These are phyloP conservation scores for Halteria grandinella DNA, from an alignment of 73 alveolate genomes.

Conservation along the genomic window DNA sequence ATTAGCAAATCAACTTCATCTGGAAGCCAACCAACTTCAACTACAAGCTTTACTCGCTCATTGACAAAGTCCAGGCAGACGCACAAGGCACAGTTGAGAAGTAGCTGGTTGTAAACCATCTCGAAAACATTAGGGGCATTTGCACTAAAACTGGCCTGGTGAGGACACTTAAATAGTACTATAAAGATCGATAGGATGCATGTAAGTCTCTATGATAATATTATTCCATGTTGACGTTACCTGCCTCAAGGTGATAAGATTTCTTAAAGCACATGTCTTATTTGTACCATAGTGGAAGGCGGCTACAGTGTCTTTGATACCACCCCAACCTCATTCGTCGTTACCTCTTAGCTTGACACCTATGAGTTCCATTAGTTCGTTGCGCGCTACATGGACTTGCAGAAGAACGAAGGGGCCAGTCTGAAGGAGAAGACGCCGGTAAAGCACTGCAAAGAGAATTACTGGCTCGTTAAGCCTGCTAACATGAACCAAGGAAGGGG, in stretches of 20 bases:
- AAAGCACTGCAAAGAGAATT: conserved; percentile 68
- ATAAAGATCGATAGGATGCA: conserved; percentile 47
- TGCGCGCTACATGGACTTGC: conserved; percentile 38
- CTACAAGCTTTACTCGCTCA: too few relatives aligned
- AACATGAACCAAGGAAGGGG: conserved; percentile 73
- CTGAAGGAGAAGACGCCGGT: conserved; percentile 53
- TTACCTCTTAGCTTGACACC: conserved; percentile 54
- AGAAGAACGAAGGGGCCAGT: conserved; percentile 1
- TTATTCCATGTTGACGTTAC: too few relatives aligned
- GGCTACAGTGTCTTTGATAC: conserved; percentile 72
- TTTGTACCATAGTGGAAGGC: conserved; percentile 34
- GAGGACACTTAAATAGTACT: conserved; percentile 53
- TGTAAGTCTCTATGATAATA: conserved; percentile 20
- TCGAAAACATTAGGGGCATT: conserved; percentile 64
- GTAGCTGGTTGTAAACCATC: conserved; percentile 62
- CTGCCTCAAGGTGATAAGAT: too few relatives aligned
- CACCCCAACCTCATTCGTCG: conserved; percentile 70
- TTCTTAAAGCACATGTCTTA: too few relatives aligned
- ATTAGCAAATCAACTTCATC: conserved; percentile 53
- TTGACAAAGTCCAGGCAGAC: too few relatives aligned
- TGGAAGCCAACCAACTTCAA: conserved; percentile 65
- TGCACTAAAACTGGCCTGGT: conserved; percentile 70
- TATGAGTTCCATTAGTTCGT: conserved; percentile 52
- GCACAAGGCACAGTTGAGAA: too few relatives aligned
- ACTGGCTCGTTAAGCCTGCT: conserved; percentile 77